phyloP scores from a whole-genome alignment of 495 filamentous ascomycete species.

The Astrothelium subdiscretum region DNA sequence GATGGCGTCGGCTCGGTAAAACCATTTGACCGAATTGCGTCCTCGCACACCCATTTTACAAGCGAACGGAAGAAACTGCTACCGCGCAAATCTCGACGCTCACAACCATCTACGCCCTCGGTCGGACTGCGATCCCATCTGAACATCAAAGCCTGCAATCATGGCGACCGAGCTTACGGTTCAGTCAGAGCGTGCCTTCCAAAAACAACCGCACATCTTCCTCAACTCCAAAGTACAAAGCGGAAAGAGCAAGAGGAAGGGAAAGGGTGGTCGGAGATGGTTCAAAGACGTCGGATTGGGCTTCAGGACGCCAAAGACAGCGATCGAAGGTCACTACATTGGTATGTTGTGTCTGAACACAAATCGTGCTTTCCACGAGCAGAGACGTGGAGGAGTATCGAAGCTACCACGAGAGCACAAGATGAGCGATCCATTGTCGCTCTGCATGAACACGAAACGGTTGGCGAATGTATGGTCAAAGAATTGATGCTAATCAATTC shows the following conservation, averaged over 20 bases:
- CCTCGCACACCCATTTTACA: slow-evolving; percentile 2
- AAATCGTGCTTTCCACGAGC: no score
- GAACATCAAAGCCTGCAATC: slow-evolving; percentile 16
- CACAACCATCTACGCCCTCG: background rate
- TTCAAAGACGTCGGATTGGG: slow-evolving; percentile 99
- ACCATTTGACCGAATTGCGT: background rate
- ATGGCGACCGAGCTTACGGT: slow-evolving; percentile 29
- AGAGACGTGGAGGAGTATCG: no score
- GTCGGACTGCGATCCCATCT: background rate
- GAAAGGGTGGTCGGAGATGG: slow-evolving; percentile 88
- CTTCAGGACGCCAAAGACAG: slow-evolving; percentile 93
- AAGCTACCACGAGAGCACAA: background rate
- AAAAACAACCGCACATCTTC: slow-evolving; percentile 93
- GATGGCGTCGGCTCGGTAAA: background rate
- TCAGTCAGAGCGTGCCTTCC: slow-evolving; percentile 28
- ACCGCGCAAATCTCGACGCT: background rate
- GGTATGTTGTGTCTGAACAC: slow-evolving; percentile 51
- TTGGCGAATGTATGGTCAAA: no score
- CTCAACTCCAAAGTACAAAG: slow-evolving; percentile 78
- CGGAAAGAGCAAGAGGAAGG: slow-evolving; percentile 69
- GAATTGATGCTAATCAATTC: background rate
- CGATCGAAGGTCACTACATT: slow-evolving; percentile 97
- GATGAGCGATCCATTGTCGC: background rate
- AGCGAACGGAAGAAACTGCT: background rate
- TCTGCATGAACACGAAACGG: background rate